Evolutionary conservation across 805 yeast species (phyloP).

Genomic region (Candida gorgasii): DNA sequence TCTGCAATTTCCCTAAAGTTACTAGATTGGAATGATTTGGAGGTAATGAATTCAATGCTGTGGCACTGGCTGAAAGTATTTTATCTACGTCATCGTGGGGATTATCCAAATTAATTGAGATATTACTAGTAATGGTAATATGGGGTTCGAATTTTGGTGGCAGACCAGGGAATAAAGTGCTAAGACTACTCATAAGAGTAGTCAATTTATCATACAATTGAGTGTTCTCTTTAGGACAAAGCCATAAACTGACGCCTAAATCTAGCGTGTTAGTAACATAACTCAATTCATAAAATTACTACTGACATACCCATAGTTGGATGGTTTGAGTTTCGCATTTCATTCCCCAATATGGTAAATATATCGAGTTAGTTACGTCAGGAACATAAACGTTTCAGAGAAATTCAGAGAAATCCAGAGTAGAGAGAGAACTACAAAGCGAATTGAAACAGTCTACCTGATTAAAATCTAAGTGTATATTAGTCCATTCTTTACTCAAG

Average conservation of each 20-base stretch:
- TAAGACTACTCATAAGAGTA: constrained; percentile 62
- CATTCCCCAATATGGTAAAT: neutral
- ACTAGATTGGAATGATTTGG: constrained; percentile 42
- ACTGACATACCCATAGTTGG: constrained; percentile 3
- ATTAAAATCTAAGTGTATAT: too few relatives aligned
- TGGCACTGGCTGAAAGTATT: constrained; percentile 57
- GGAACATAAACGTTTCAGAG: too few relatives aligned
- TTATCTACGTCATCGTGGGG: constrained; percentile 58
- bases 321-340: neutral
- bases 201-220: constrained; percentile 56
- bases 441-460: too few relatives aligned
- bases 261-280: constrained; percentile 8
- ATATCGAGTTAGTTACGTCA: neutral
- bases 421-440: neutral
- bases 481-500: too few relatives aligned
- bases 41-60: constrained; percentile 50
- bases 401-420: too few relatives aligned
- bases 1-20: constrained; percentile 42
- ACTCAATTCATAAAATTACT: neutral
- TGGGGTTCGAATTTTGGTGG: constrained; percentile 75
- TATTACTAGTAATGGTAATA: constrained; percentile 68
- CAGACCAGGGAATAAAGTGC: constrained; percentile 67
- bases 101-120: constrained; percentile 42
- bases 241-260: constrained; percentile 60
- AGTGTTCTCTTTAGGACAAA: constrained; percentile 61